Evolutionary conservation across 805 yeast genomes (phyloP), one percentile per base, ranked within the genome.

Genomic region (Hanseniaspora mollemarum): DNA sequence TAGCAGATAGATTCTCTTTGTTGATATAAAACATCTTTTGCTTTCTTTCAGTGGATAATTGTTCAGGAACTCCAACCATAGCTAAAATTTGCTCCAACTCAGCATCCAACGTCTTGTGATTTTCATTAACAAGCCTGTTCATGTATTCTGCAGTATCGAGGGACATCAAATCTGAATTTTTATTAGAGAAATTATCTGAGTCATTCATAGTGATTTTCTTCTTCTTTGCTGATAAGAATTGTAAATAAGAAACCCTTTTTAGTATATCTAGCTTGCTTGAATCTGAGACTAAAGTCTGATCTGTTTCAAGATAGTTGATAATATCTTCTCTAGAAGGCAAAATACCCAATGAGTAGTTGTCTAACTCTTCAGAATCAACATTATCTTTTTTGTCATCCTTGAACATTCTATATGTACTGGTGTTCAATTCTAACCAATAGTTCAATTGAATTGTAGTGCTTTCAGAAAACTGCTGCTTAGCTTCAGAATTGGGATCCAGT

Each of bases 171-270:
- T 28, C 43, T 2, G 43, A 19, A 10, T 48, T 31, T 15, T 15
- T 36, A 13, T 28, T 25, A 6, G 35, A 29, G 10, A 43, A 36
- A 19, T 39, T 35, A 18, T 24, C 35, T 12, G 13, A 13, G 19
- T 41, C 45, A 9, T 51, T 42, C 2, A 35, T 44, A n/a, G 58
- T 54, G 52, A 8, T 45, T 57, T 49, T 75, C 60, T 56, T 67
- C 69, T 38, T 61, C 57, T 25, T 64, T 53, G 55, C 73, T 12
- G 81, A 75, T 21, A 81, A 71, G 57, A 83, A 73, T 58, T 81
- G 87, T 53, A 84, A 63, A 60, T 84, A 84, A 5, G 82, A 74
- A 35, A 84, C 68, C 60, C 83, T 75, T 60, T 83, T 84, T 58
- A 84, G 66, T 70, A 84, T 73, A 38, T 72, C 69, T 87, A 88